Evolutionary conservation across 768 basidiomycete species (phyloP), one percentile per base, ranked within the genome.

Genomic region (Mycena latifolia): DNA sequence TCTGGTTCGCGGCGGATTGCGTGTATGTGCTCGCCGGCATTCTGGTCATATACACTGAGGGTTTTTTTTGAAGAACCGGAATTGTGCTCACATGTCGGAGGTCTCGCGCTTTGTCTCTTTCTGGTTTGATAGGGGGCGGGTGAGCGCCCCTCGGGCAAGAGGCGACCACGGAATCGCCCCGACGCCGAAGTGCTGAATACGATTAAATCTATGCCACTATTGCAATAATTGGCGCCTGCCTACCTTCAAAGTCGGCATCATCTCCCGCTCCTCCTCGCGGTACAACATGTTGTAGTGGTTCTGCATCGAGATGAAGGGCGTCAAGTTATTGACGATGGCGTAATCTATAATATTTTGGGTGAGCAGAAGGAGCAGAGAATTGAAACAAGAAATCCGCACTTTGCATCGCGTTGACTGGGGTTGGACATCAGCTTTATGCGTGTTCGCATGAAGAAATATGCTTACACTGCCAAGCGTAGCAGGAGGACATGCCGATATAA

Each of bases 271-370:
- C 69, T 91, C 89, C 72, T 91, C 90, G 20, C 89, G 79, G 69
- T 91, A 90, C 20, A 88, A 67, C 15, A 88, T 75, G 63, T 77
- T 86, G 74, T 91, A 84, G 64, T 88, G 86, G 71, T 90, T 90
- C 74, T 90, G 89, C 89, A 90, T 89, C 2, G 86, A 86, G 70
- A 90, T 86, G 76, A 91, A 90, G 0, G 85, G 86, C 0, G 85
- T 87, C 3, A 87, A 76, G 11, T 84, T 82, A 72, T 90, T 86
- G 37, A 79, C 73, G 61, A 88, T 84, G 1, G 88, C 89, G 70
- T 89, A 89, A 72, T 86, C 87, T n/a, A n/a, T n/a, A n/a, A n/a
- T n/a, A n/a, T n/a, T n/a, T 88, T 58, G 11, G 51, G 31, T 28
- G 11, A 29, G 39, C 15, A n/a, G 43, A 10, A 28, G 25, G 24